Evolutionary conservation across 164 flowering plant genomes (phyloP).

Genomic region (Buxus sempervirens): DNA sequence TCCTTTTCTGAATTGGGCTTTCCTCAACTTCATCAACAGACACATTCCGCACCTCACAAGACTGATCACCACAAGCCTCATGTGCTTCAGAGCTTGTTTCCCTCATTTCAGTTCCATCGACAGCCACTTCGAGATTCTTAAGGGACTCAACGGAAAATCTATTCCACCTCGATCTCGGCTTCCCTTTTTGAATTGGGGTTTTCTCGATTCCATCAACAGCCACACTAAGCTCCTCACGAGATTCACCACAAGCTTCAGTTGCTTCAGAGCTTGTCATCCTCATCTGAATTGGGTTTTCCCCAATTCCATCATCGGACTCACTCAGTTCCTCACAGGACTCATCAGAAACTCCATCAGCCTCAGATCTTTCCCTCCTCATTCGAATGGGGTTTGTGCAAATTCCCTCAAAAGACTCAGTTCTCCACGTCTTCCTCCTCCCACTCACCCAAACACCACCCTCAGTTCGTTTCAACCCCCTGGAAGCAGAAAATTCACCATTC

Average conservation of each 20-base stretch:
- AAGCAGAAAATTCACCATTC: not conserved
- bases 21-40: conserved; percentile 23
- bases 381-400: conserved; percentile 23
- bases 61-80: not conserved
- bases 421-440: conserved; percentile 57
- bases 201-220: conserved; percentile 16
- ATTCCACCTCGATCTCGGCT: not conserved
- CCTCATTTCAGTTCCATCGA: not conserved
- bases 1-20: conserved; percentile 23
- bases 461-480: not conserved
- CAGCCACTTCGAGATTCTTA: not conserved
- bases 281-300: conserved; percentile 23
- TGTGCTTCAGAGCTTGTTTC: not conserved
- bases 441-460: conserved; percentile 10
- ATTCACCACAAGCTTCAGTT: not conserved
- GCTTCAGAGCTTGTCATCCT: conserved; percentile 15
- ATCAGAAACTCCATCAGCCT: not conserved
- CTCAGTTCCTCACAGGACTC: conserved; percentile 9
- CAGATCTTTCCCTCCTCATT: conserved; percentile 21
- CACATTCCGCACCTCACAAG: conserved; percentile 7
- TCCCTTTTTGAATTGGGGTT: conserved; percentile 18
- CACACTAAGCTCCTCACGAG: not conserved
- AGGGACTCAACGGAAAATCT: not conserved
- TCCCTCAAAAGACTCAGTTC: conserved; percentile 31
- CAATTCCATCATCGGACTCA: conserved; percentile 20